Base-by-base conservation (phyloP, 192 early-diverging fungal species). In the Umbelopsis sp. region DNA sequence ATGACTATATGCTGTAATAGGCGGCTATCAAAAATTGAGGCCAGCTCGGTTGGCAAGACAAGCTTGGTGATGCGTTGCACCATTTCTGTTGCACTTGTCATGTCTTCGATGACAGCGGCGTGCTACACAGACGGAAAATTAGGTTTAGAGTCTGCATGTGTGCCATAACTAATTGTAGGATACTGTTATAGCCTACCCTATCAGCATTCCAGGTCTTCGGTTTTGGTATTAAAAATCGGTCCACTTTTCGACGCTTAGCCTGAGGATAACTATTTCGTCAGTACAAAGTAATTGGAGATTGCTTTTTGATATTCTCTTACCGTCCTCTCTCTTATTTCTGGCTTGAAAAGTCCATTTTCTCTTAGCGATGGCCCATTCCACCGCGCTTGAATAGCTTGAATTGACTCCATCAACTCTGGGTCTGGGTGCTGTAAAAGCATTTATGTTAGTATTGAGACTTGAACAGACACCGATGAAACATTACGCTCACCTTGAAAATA, bases 1-100 rank as follows among this genome's bases (percentile, higher is more conserved):
- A 79, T 69, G 32, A 84, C 14, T 1, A 88, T 62, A 76, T 88
- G 87, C 70, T 86, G 85, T 1, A 86, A 36, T 43, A 80, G 69
- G 29, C 81, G 76, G 45, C 78, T 81, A 0, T 86, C 81, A 36
- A 85, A 72, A 4, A 84, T 67, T 11, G 81, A 77, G 25, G 76
- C 51, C 20, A 86, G 62, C 69, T 84, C 85, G 53, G 82, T 79
- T 0, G 87, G 83, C 17, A 85, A 71, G 24, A 82, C 72, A 22
- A 85, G 77, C 7, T 74, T 74, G 36, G 85, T 81, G 53, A 88
- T 77, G 56, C 80, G 72, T 29, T 72, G 45, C 16, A 78, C 81
- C 41, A 88, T 74, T 32, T 79, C 77, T 16, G 70, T 78, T 34
- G 85, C 59, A 36, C 74, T 75, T 32, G 65, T 78, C 14, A 84